Evolutionary conservation across 2,329 filamentous ascomycete genomes (phyloP).

Genomic region (Colletotrichum higginsianum): DNA sequence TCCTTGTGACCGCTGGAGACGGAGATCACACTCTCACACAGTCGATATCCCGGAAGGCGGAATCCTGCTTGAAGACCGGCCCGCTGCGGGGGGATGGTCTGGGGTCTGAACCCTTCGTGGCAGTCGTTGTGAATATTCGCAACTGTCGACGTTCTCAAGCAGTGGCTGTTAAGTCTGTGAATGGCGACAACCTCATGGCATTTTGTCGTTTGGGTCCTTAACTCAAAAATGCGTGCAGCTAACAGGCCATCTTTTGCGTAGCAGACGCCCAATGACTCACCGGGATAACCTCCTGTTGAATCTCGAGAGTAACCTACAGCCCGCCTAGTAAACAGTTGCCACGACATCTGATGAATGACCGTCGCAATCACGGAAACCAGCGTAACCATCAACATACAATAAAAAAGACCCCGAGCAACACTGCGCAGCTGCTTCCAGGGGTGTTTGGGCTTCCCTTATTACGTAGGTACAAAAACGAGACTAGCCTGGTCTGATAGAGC

Average conservation of each 20-base stretch:
- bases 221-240: slow-evolving; percentile 7
- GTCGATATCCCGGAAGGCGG: slow-evolving; percentile 22
- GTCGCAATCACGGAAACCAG: background rate
- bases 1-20: slow-evolving; percentile 33
- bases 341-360: background rate
- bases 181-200: slow-evolving; percentile 25
- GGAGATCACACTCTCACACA: slow-evolving; percentile 29
- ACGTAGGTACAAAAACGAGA: slow-evolving; percentile 5
- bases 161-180: slow-evolving; percentile 23
- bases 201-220: background rate
- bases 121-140: slow-evolving; percentile 12
- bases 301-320: background rate
- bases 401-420: background rate
- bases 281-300: background rate
- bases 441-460: background rate
- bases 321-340: background rate
- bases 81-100: slow-evolving; percentile 6
- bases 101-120: slow-evolving; percentile 7
- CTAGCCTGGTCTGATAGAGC: slow-evolving; percentile 1
- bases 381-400: background rate
- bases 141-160: slow-evolving; percentile 21
- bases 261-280: background rate
- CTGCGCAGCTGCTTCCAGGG: background rate
- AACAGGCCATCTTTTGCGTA: slow-evolving; percentile 5
- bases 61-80: slow-evolving; percentile 27